Evolutionary conservation across 2,329 filamentous ascomycete genomes (phyloP).

Genomic region (Metarhizium album): DNA sequence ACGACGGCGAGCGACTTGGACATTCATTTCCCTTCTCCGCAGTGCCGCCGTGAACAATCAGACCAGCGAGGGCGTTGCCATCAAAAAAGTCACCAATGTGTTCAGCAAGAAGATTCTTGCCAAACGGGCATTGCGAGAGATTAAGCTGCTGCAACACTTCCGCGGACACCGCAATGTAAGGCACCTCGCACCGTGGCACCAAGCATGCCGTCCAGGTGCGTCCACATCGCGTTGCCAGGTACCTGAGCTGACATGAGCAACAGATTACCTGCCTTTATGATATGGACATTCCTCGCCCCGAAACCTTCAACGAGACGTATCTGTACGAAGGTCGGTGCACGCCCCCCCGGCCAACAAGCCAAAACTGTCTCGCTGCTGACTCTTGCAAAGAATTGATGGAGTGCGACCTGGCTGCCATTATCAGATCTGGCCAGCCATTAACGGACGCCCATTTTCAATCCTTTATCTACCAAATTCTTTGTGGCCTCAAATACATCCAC

Average conservation of each 20-base stretch:
- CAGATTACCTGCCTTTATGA: constrained; percentile 98
- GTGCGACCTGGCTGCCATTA: constrained; percentile 95
- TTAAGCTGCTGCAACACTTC: constrained; percentile 98
- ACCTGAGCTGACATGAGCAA: background rate
- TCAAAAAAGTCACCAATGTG: constrained; percentile 99
- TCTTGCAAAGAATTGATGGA: constrained; percentile 79
- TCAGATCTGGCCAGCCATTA: constrained; percentile 89
- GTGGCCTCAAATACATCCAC: constrained; percentile 97
- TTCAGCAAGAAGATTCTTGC: constrained; percentile 99
- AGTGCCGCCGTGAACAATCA: constrained; percentile 89
- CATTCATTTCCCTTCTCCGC: constrained; percentile 10
- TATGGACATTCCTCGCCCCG: constrained; percentile 96
- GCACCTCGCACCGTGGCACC: constrained; percentile 12
- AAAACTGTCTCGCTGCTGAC: background rate
- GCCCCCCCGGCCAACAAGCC: no score
- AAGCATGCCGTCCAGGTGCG: background rate
- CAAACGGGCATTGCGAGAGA: constrained; percentile 94
- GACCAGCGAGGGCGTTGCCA: constrained; percentile 86
- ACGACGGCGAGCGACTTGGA: no score
- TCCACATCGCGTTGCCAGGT: background rate
- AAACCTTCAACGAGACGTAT: constrained; percentile 98
- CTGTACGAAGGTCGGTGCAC: constrained; percentile 76
- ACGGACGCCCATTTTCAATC: constrained; percentile 99
- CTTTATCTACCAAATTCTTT: constrained; percentile 99
- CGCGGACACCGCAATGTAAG: constrained; percentile 76